Conservation (phyloP, 2,329 filamentous ascomycete species). For the Sporothrix globosa region DNA sequence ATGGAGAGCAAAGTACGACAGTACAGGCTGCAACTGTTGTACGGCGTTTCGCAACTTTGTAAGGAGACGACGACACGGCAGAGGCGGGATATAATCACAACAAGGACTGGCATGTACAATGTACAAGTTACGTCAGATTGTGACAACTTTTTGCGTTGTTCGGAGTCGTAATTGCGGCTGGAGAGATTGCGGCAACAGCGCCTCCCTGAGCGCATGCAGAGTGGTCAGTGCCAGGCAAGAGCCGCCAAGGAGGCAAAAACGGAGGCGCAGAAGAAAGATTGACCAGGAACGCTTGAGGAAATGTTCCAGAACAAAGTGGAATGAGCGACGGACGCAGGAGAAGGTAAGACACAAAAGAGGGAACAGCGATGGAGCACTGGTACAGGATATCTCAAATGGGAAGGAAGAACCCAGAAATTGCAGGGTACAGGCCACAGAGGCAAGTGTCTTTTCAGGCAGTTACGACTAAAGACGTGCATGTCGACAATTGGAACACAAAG, state of each 20-base stretch:
- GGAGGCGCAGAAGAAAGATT: not conserved
- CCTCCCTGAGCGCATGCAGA: not conserved
- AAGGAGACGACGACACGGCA: not conserved
- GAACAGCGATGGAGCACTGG: not conserved
- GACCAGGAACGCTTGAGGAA: not conserved
- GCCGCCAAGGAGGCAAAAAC: conserved; percentile 9
- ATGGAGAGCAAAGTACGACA: not conserved
- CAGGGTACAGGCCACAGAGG: not conserved
- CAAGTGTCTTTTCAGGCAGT: not conserved
- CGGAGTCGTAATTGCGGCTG: not conserved
- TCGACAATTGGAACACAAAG: not conserved
- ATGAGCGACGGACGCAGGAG: not conserved
- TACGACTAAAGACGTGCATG: not conserved
- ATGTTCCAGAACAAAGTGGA: not conserved
- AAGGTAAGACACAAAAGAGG: conserved; percentile 13
- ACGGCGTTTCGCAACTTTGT: not conserved
- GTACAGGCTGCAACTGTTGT: not conserved
- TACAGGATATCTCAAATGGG: not conserved
- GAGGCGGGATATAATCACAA: conserved; percentile 2
- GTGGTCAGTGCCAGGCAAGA: conserved; percentile 6
- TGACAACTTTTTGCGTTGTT: not conserved
- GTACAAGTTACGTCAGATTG: not conserved
- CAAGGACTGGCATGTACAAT: not conserved
- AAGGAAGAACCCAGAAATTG: not conserved
- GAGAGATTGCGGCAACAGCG: not conserved